phyloP scores from a whole-genome alignment of 352 stramenopile genomes.

The Phytophthora agathidicida region DNA sequence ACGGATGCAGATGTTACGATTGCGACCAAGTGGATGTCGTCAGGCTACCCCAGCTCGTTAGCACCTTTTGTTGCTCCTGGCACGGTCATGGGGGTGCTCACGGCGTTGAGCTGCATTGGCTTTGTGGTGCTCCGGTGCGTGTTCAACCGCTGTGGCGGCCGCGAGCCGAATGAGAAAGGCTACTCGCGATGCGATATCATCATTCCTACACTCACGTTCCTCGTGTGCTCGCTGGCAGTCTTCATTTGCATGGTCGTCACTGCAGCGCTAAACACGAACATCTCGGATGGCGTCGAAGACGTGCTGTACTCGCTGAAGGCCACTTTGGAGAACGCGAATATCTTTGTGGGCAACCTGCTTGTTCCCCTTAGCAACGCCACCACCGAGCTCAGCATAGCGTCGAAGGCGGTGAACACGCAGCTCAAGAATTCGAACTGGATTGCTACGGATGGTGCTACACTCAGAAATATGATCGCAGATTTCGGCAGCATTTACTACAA shows the following conservation, averaged over 20 bases:
- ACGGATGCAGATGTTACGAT: slow-evolving; percentile 55
- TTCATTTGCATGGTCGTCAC: slow-evolving; percentile 85
- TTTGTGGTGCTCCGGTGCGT: slow-evolving; percentile 79
- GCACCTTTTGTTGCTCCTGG: slow-evolving; percentile 72
- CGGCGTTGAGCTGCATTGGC: slow-evolving; percentile 50
- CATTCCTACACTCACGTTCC: slow-evolving; percentile 64
- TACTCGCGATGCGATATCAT: slow-evolving; percentile 85
- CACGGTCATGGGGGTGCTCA: slow-evolving; percentile 77
- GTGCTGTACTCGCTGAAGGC: slow-evolving; percentile 74
- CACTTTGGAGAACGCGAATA: slow-evolving; percentile 79
- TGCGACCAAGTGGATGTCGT: slow-evolving; percentile 69
- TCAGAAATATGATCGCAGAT: slow-evolving; percentile 65
- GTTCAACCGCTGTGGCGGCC: slow-evolving; percentile 82
- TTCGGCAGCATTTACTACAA: slow-evolving; percentile 60
- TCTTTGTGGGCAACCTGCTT: slow-evolving; percentile 71
- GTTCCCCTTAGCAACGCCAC: slow-evolving; percentile 50
- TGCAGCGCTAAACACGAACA: slow-evolving; percentile 80
- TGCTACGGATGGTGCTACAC: slow-evolving; percentile 44
- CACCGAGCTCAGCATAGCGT: slow-evolving; percentile 48
- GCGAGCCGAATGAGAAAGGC: slow-evolving; percentile 74
- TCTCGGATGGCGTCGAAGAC: slow-evolving; percentile 66
- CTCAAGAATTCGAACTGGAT: slow-evolving; percentile 64
- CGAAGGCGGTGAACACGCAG: slow-evolving; percentile 43
- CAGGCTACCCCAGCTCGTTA: slow-evolving; percentile 70
- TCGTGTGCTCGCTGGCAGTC: slow-evolving; percentile 69